These are phyloP conservation scores for Gracilaria domingensis DNA, from an alignment of 23 red algal genomes.

Conservation along the genomic window DNA sequence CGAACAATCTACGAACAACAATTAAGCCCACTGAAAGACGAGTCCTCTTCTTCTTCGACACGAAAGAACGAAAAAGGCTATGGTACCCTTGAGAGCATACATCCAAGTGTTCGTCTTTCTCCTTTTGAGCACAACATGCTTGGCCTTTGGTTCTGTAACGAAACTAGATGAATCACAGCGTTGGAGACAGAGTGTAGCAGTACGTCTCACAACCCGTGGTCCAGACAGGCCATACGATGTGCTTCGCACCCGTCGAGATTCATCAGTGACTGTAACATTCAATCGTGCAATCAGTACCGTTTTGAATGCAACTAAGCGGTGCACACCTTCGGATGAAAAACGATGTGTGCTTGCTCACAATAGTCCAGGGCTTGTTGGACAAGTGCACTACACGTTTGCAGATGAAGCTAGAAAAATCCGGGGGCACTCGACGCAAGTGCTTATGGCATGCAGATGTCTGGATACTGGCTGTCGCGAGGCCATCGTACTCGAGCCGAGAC, in stretches of 20 bases:
- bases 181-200: neutral
- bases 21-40: no score
- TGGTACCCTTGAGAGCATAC: no score
- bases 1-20: no score
- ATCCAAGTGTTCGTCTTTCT: neutral
- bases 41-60: no score
- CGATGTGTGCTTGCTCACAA: neutral
- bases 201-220: neutral
- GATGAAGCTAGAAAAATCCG: neutral
- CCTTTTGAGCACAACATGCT: neutral
- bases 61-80: no score
- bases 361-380: neutral
- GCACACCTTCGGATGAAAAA: neutral
- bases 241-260: neutral
- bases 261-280: neutral
- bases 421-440: neutral
- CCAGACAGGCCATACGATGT: neutral
- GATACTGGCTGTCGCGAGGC: neutral
- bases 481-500: neutral
- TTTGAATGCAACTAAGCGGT: neutral
- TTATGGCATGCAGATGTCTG: neutral
- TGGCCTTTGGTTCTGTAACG: neutral
- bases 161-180: neutral
- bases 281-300: neutral
- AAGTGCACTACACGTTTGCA: neutral